phyloP scores from a whole-genome alignment of 331 rosid genomes.

The Malus hybrid region DNA sequence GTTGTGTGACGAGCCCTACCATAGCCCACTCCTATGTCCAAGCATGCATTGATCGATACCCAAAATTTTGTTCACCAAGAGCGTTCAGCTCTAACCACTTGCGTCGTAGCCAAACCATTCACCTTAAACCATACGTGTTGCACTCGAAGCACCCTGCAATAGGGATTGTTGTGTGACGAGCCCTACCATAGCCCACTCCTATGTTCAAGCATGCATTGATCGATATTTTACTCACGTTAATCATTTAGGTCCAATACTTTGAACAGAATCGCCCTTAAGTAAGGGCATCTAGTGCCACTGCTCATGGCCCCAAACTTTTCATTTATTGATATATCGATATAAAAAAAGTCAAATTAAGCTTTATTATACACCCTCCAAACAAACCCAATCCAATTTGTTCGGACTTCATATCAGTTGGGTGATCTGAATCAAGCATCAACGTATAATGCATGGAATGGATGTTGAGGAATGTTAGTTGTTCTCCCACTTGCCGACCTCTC shows the following conservation, averaged over 20 bases:
- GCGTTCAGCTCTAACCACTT: too few species aligned
- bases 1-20: neutral
- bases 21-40: neutral
- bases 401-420: too few species aligned
- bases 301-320: neutral
- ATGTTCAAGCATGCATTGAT: neutral
- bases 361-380: too few species aligned
- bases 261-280: neutral
- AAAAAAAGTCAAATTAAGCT: too few species aligned
- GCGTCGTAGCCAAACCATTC: too few species aligned
- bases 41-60: too few species aligned
- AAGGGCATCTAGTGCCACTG: too few species aligned
- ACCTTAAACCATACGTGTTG: too few species aligned
- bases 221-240: neutral
- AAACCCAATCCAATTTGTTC: too few species aligned
- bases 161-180: neutral
- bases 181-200: neutral
- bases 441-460: too few species aligned
- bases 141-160: neutral
- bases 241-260: neutral
- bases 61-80: neutral
- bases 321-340: too few species aligned
- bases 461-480: neutral
- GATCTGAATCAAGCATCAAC: too few species aligned
- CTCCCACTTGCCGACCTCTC: neutral